Evolutionary conservation across 2,329 filamentous ascomycete genomes (phyloP), one percentile per base, ranked within the genome.

Genomic region (Aspergillus carbonarius): DNA sequence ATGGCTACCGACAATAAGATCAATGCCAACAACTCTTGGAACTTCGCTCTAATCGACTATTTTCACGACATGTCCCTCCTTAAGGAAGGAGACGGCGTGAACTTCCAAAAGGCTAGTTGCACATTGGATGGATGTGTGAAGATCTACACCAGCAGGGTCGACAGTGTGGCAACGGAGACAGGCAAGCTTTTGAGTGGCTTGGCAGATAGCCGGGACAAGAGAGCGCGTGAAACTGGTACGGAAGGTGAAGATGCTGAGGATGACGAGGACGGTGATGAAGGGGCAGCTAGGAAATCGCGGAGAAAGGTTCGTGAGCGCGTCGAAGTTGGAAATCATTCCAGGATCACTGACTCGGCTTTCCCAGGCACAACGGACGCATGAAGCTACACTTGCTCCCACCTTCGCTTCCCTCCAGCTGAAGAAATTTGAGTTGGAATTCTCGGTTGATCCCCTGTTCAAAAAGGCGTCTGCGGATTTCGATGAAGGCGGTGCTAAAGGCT

Each of bases 1-100:
- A 96, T 99, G 92, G 95, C 95, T 2, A 98, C 95, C 15, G 95
- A 99, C 80, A 99, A 99, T 79, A 95, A 95, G 78, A 99, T 99
- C 82, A 99, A 98, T 74, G 93, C 95, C 50, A 87, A 89, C 60
- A 99, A 99, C 76, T 97, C 93, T 30, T 99, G 95, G 95, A 98
- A 98, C 76, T 98, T 99, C 78, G 95, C 95, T n/a, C 85, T 99
- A 17, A 99, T 99, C 72, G 95, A 99, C 76, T 99, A 99, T 78
- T 99, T 99, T 71, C 93, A 99, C 76, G 95, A 99, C 71, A 98
- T 99, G 95, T 96, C 92, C 1, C 80, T 99, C 44, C 82, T 99
- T 49, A 96, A 96, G 73, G 95, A 99, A 72, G 95, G 95, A 30
- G 92, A 99, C 64, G 90, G 93, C 13, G 93, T 99, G 76, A 99